Percentiles rank a stretch among this genome's conserved stretches.
Evolutionary conservation across 2,329 filamentous ascomycete genomes (phyloP).

Genomic region (Fusarium tjaetaba): DNA sequence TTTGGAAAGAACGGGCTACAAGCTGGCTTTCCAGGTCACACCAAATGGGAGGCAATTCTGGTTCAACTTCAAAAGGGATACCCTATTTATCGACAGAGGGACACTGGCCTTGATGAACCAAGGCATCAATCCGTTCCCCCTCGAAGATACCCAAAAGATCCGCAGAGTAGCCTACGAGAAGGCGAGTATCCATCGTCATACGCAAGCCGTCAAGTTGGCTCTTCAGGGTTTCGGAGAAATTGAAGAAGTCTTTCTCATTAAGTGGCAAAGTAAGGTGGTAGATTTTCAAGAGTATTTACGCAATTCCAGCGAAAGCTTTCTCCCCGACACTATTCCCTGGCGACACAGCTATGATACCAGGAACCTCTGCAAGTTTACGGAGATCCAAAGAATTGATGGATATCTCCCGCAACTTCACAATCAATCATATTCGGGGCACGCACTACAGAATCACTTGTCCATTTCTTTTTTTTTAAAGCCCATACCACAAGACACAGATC

Average conservation of each 20-base stretch:
- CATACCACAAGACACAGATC: background rate
- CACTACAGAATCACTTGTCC: too few species aligned
- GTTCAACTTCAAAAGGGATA: background rate
- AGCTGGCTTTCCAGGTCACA: background rate
- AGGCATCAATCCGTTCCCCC: background rate
- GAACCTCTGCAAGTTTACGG: background rate
- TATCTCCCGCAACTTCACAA: rapidly evolving
- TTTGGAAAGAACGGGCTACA: background rate
- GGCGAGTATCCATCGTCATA: rapidly evolving
- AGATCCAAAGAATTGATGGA: background rate
- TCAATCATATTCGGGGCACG: background rate
- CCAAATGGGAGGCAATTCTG: background rate
- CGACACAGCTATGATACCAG: background rate
- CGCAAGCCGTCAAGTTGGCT: background rate
- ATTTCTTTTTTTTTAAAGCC: background rate
- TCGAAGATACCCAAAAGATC: background rate
- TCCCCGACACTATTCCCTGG: background rate
- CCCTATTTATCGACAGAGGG: background rate
- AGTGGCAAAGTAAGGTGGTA: background rate
- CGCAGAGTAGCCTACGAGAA: background rate
- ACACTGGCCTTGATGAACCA: background rate
- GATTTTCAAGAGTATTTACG: rapidly evolving
- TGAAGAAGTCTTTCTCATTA: background rate
- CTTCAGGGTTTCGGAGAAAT: background rate
- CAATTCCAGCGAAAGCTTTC: background rate